Evolutionary conservation across 768 basidiomycete species (phyloP), one percentile per base, ranked within the genome.

Genomic region (Gelatoporia subvermispora): DNA sequence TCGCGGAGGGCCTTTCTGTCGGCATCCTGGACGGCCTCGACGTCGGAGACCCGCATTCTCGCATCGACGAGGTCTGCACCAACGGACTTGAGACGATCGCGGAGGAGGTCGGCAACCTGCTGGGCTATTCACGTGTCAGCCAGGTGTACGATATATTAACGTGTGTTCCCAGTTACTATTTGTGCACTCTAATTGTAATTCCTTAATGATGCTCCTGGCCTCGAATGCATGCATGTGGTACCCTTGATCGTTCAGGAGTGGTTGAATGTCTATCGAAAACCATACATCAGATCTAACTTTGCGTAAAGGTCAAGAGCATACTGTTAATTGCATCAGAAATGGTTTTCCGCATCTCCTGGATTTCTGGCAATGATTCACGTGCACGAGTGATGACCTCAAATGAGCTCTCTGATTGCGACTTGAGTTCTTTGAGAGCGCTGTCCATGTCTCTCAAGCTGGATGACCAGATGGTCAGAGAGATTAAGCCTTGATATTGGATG

Each of bases 61-160:
- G 73, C 66, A 50, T 75, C 74, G n/a, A 68, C 60, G 3, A 77
- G 54, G 35, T 76, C 72, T 5, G 67, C 58, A 11, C 72, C 69
- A 52, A 74, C 66, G 17, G 60, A 61, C 35, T 72, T 67, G 3
- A 77, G 58, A 49, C 73, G 72, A 42, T 75, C 73, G 13, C 75
- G 74, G 4, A 76, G 65, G n/a, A 77, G 55, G 43, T 76, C 73
- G 23, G 70, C 65, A 35, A 77, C 75, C 60, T 77, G 73, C 48
- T 73, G 67, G n/a, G 72, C 75, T 77, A 37, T 11, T 17, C 10
- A 25, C 7, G 21, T 4, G 31, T 9, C 20, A 24, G 25, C 15
- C 0, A 16, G 7, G n/a, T 16, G 11, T 23, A 23, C 20, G 23
- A n/a, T 20, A 20, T 8, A 25, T 4, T 5, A 44, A 34, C 43